Base-by-base conservation (phyloP, 2,329 filamentous ascomycete genomes). In the Fonsecaea erecta region DNA sequence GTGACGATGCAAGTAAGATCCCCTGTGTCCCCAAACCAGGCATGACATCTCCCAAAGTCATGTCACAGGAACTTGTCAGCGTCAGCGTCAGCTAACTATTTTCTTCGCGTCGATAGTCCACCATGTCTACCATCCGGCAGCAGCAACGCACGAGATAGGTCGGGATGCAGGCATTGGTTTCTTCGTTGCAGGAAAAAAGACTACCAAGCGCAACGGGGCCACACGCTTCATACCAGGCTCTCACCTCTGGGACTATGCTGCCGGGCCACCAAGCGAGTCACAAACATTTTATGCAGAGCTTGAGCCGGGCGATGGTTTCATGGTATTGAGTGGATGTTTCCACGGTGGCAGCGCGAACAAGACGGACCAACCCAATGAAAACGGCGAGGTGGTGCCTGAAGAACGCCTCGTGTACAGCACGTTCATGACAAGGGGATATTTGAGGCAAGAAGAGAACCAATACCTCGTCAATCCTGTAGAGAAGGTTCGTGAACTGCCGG, bases 291-390 rank as follows among this genome's bases (percentile, higher is more conserved):
- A 65, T 34, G 76, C 76, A 0, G 74, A 75, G 48, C 71, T 79
- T 68, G 64, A 73, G 14, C 71, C 71, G 12, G 77, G 77, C 0
- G 75, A 79, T 70, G 76, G 70, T 0, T 77, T 79, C 64, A 74
- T 79, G 11, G 76, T 79, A 71, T 68, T 79, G 6, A 71, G 71
- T 4, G 72, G 72, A 7, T 70, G 68, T n/a, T 78, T 74, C 59
- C 76, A 79, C 51, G 78, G 76, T 1, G 77, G 74, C 8, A 71
- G 74, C 1, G 66, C 69, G 16, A 66, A 66, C 37, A 60, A 60
- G 60, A 66, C 64, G 1, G 46, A 66, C 9, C 26, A 63, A 21
- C 62, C 62, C 28, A 52, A 52, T 18, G 62, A 60, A 32, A 53
- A 48, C 16, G 71, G 74, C 0, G 65, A 28, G 59, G 73, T 74